Evolutionary conservation across 306 rosid species (phyloP), one percentile per base, ranked within the genome.

Genomic region (Casuarina equisetifolia): DNA sequence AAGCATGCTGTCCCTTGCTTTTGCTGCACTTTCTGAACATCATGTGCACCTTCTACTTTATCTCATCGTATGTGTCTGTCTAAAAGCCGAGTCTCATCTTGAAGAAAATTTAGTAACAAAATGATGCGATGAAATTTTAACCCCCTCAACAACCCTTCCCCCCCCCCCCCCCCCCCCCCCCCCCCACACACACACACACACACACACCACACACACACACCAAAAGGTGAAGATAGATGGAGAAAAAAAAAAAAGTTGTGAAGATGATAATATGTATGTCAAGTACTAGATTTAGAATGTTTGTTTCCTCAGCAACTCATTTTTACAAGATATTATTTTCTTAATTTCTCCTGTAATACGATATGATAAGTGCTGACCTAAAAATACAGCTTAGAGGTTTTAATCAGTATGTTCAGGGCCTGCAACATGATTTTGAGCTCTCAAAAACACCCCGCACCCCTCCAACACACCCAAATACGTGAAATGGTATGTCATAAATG

Each of bases 1-100:
- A 13, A 6, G 9, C 70, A 45, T 52, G 51, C 49, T 20, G 74
- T 66, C 76, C 52, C 69, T 64, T 73, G 36, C 79, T 39, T 52
- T 52, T 17, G 43, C 59, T 17, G 52, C 74, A 20, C 49, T n/a
- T 52, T 74, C 4, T 36, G 39, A 52, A 55, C 45, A 71, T 53
- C 76, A 59, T 36, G 19, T 19, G 11, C 52, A 4, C 40, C 32
- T n/a, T n/a, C 16, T 4, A 52, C 51, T n/a, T 76, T 49, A 55
- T 63, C 32, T 25, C 32, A 25, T 25, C 32, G 16, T 19, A 48
- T 43, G 32, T 50, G 46, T 38, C 59, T 35, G 71, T 35, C 17
- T 62, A 49, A 50, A 9, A 48, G n/a, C 36, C 17, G 49, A 48
- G 49, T 48, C 13, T 68, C 36, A 16, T 54, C 69, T 25, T 57